Conservation (phyloP, 129 eudicot species). For the carrot (Daucus carota) region DNA sequence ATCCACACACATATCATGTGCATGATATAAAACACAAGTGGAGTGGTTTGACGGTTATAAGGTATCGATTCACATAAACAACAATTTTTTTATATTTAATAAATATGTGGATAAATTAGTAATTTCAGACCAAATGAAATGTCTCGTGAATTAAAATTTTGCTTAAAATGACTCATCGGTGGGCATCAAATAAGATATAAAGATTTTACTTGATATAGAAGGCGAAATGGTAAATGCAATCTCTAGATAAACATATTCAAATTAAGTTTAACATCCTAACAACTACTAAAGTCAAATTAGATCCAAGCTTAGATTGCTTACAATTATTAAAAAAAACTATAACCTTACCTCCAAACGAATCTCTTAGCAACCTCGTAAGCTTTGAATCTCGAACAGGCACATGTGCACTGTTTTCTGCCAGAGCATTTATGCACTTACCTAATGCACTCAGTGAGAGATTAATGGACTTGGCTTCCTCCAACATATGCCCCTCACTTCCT, state of each 20-base stretch:
- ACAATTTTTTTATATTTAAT: too few species aligned
- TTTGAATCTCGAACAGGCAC: slow-evolving; percentile 99
- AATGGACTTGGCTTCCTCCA: slow-evolving; percentile 98
- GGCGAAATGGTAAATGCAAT: background rate
- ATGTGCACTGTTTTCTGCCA: slow-evolving; percentile 97
- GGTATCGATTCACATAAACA: too few species aligned
- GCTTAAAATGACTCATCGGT: too few species aligned
- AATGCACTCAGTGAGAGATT: slow-evolving; percentile 96
- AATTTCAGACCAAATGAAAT: too few species aligned
- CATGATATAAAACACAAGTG: too few species aligned
- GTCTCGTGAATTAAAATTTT: too few species aligned
- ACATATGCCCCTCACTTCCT: slow-evolving; percentile 98
- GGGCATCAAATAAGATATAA: background rate
- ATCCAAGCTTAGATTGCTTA: slow-evolving; percentile 7
- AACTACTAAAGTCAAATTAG: slow-evolving; percentile 7
- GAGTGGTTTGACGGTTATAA: too few species aligned
- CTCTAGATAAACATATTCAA: background rate
- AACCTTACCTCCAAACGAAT: slow-evolving; percentile 98
- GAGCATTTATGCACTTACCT: slow-evolving; percentile 98
- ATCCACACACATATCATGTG: too few species aligned
- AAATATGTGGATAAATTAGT: too few species aligned
- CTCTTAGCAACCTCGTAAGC: slow-evolving; percentile 93
- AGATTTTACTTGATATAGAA: background rate
- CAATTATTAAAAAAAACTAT: background rate
- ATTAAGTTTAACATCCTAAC: background rate